Conservation (phyloP, 140 eudicot genomes). For the Bidens hawaiensis region DNA sequence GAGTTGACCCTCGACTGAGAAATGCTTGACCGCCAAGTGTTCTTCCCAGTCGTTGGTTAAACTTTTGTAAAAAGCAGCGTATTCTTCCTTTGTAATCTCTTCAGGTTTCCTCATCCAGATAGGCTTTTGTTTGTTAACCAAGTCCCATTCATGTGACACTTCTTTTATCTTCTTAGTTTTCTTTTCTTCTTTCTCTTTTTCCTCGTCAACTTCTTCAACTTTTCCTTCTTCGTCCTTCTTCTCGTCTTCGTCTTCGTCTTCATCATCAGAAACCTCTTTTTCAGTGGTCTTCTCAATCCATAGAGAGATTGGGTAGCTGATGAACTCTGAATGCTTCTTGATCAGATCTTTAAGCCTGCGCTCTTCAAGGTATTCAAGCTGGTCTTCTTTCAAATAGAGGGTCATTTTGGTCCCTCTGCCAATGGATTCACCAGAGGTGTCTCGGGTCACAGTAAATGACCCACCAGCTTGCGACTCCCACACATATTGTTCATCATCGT, state of each 20-base stretch:
- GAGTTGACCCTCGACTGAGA: too few relatives aligned
- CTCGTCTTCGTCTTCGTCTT: constrained; percentile 35
- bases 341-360: constrained; percentile 36
- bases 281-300: constrained; percentile 36
- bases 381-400: constrained; percentile 32
- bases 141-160: constrained; percentile 73
- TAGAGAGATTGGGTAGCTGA: constrained; percentile 40
- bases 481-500: too few relatives aligned
- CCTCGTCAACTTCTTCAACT: constrained; percentile 49
- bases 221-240: constrained; percentile 37
- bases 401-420: constrained; percentile 35
- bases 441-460: constrained; percentile 38
- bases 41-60: constrained; percentile 91
- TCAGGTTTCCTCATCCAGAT: constrained; percentile 97
- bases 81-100: constrained; percentile 84
- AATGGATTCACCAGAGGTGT: constrained; percentile 32
- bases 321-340: constrained; percentile 35
- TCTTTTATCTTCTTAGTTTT: constrained; percentile 85
- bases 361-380: too few relatives aligned
- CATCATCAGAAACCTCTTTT: constrained; percentile 38
- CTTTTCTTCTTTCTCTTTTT: constrained; percentile 79
- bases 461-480: too few relatives aligned
- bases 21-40: constrained; percentile 80
- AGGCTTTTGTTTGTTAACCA: constrained; percentile 79
- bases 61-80: constrained; percentile 90